phyloP scores from a whole-genome alignment of 805 yeast genomes.

The Metschnikowia corniflorae region DNA sequence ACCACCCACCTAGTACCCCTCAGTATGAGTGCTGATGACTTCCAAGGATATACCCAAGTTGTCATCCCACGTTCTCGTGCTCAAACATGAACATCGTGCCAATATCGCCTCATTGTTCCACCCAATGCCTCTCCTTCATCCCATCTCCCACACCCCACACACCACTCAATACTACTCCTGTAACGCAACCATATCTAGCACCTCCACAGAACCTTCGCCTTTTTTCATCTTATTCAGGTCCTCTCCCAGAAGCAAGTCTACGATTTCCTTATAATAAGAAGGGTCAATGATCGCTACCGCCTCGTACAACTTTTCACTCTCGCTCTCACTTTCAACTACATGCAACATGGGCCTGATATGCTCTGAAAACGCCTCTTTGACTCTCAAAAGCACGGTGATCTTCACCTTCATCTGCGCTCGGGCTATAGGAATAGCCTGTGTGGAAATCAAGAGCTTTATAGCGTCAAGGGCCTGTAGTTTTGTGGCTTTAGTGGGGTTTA shows the following conservation, averaged over 20 bases:
- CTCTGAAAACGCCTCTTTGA: conserved; percentile 34
- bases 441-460: conserved; percentile 67
- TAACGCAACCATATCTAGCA: conserved; percentile 85
- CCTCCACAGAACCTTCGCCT: conserved; percentile 70
- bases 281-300: conserved; percentile 77
- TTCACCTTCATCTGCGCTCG: conserved; percentile 91
- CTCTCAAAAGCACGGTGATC: conserved; percentile 54
- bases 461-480: conserved; percentile 92
- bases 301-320: conserved; percentile 42
- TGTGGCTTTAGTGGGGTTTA: conserved; percentile 68
- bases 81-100: too few species aligned
- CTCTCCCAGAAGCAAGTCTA: conserved; percentile 53
- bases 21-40: too few species aligned
- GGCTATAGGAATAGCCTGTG: conserved; percentile 87
- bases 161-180: too few species aligned
- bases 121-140: too few species aligned
- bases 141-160: too few species aligned
- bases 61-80: too few species aligned
- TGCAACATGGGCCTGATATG: conserved; percentile 35
- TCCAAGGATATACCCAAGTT: too few species aligned
- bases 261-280: conserved; percentile 68
- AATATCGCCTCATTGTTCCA: too few species aligned
- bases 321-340: conserved; percentile 36
- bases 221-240: conserved; percentile 37
- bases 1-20: too few species aligned